phyloP scores from a whole-genome alignment of 805 yeast genomes.

The Candida pini region DNA sequence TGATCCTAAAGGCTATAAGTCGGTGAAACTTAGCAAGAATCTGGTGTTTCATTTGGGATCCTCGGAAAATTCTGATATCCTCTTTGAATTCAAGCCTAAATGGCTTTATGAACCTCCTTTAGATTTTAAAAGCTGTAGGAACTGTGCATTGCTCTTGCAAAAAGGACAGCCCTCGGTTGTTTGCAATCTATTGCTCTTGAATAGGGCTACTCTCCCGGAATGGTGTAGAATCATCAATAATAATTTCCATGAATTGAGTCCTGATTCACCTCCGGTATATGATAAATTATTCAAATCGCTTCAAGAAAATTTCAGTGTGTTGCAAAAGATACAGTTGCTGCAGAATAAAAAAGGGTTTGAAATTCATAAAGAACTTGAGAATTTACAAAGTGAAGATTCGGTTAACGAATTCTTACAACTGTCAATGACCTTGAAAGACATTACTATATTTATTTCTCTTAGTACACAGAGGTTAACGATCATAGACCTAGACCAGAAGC shows the following conservation, averaged over 20 bases:
- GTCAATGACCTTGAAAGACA: slow-evolving; percentile 50
- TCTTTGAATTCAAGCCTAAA: slow-evolving; percentile 47
- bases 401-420: slow-evolving; percentile 36
- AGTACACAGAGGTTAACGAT: slow-evolving; percentile 24
- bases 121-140: slow-evolving; percentile 34
- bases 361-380: slow-evolving; percentile 25
- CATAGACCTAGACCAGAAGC: slow-evolving; percentile 47
- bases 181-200: slow-evolving; percentile 37
- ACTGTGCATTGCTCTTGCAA: slow-evolving; percentile 35
- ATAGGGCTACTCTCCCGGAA: slow-evolving; percentile 23
- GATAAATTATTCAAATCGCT: slow-evolving; percentile 5
- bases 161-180: slow-evolving; percentile 28
- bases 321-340: slow-evolving; percentile 21
- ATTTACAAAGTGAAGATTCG: slow-evolving; percentile 30
- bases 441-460: slow-evolving; percentile 41
- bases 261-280: too few relatives aligned
- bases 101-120: slow-evolving; percentile 39
- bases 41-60: slow-evolving; percentile 15
- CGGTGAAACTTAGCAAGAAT: slow-evolving; percentile 22
- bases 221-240: slow-evolving; percentile 32
- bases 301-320: slow-evolving; percentile 4
- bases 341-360: slow-evolving; percentile 30
- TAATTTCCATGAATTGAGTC: neutral
- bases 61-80: neutral
- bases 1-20: neutral